Base-by-base conservation (phyloP, 192 early-diverging fungal genomes). In the Backusella psychrophila region DNA sequence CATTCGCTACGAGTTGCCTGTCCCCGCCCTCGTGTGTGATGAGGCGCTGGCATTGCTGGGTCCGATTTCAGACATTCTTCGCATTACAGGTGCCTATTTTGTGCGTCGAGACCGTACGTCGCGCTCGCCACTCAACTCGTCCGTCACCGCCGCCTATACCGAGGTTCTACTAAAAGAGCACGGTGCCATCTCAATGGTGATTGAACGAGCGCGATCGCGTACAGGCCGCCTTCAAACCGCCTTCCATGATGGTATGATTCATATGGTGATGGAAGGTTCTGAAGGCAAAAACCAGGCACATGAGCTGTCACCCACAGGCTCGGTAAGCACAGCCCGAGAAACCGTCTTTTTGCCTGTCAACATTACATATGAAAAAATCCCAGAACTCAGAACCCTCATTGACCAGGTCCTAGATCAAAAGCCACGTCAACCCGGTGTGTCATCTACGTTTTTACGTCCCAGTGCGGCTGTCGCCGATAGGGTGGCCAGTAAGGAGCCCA, bases 381-480 rank as follows among this genome's bases (percentile, higher is more conserved):
- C 82, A 3, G 82, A 83, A 31, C 53, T 83, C 8, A 73, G 78
- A 38, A 42, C 68, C 5, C 39, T 83, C 8, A 83, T 80, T 41
- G 79, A 83, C 70, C 78, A 83, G 69, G 78, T 83, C 9, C 65
- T 83, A 6, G 82, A 83, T 68, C 82, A 83, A 66, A 76, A 80
- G 14, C 73, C 78, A 11, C 66, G 52, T 1, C 29, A 66, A 68
- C 46, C 77, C 0, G 35, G 75, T 6, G 59, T 66, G 4, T 66
- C 75, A 26, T 69, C 76, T 23, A 73, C 39, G 0, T 71, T 81
- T 59, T 68, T 77, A 15, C 66, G 77, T 14, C 80, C 80, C 1
- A 81, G 80, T 39, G 76, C 80, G 17, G 35, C 80, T 29, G 35
- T 78, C 1, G 72, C 73, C 23, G 80, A 52, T 12, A 69, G 80